Evolutionary conservation across 2,329 filamentous ascomycete species (phyloP).

Genomic region (Curvularia spicifera): DNA sequence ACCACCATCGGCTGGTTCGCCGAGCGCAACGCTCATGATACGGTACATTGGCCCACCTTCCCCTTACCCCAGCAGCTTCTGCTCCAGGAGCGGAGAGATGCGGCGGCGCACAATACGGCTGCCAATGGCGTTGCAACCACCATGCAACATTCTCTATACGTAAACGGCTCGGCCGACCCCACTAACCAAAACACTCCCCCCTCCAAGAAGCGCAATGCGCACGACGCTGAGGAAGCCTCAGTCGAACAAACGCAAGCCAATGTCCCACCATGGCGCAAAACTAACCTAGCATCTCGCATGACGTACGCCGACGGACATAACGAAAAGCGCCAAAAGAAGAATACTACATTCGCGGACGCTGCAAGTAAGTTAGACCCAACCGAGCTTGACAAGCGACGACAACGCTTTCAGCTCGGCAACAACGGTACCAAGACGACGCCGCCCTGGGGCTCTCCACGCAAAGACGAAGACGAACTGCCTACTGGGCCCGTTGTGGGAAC

Average conservation of each 20-base stretch:
- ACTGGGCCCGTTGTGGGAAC: constrained; percentile 81
- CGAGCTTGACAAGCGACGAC: constrained; percentile 84
- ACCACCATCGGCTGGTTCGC: constrained; percentile 83
- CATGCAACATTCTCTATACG: constrained; percentile 22
- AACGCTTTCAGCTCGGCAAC: constrained; percentile 73
- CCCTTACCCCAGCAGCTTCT: constrained; percentile 87
- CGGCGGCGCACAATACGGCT: constrained; percentile 29
- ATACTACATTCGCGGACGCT: constrained; percentile 56
- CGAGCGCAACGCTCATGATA: constrained; percentile 72
- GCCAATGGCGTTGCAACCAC: constrained; percentile 41
- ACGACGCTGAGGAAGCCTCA: constrained; percentile 59
- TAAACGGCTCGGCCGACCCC: constrained; percentile 25
- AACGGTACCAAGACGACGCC: constrained; percentile 61
- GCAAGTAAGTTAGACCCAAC: constrained; percentile 90
- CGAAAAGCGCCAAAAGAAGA: constrained; percentile 57
- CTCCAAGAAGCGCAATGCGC: constrained; percentile 83
- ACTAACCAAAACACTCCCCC: constrained; percentile 49
- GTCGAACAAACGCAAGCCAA: constrained; percentile 59
- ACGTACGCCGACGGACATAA: constrained; percentile 61
- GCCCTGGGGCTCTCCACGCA: constrained; percentile 55
- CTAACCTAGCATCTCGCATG: constrained; percentile 77
- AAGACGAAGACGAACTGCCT: constrained; percentile 57
- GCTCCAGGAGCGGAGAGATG: constrained; percentile 62
- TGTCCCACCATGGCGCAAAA: constrained; percentile 74
- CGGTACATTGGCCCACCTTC: constrained; percentile 81